phyloP scores from a whole-genome alignment of 805 yeast species.

The Dipodascus albidus region DNA sequence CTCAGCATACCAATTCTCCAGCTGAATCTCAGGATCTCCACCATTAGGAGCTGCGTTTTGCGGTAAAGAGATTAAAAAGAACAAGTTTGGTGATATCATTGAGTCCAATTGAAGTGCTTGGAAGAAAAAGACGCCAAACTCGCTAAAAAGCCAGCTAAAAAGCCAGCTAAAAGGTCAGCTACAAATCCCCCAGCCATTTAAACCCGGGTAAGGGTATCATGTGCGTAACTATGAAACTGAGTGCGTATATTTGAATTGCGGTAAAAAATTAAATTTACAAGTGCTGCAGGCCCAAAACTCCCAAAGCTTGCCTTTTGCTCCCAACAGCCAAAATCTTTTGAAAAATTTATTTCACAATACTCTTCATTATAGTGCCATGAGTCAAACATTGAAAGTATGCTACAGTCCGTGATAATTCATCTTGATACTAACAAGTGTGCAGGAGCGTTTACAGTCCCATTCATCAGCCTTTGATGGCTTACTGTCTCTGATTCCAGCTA shows the following conservation, averaged over 20 bases:
- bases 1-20: slow-evolving; percentile 24
- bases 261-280: background rate
- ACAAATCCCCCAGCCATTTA: too few relatives aligned
- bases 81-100: slow-evolving; percentile 8
- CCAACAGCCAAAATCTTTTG: background rate
- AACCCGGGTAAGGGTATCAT: background rate
- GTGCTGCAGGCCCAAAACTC: background rate
- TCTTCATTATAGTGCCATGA: background rate
- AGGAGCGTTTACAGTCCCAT: slow-evolving; percentile 25
- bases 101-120: too few relatives aligned
- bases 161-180: too few relatives aligned
- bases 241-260: background rate
- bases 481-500: slow-evolving; percentile 84
- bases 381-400: slow-evolving; percentile 1
- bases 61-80: slow-evolving; percentile 45
- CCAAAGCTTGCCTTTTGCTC: background rate
- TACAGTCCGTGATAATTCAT: background rate
- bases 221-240: background rate
- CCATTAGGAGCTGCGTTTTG: slow-evolving; percentile 29
- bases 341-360: background rate
- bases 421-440: background rate
- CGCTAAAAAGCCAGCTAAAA: background rate
- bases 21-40: slow-evolving; percentile 28
- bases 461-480: slow-evolving; percentile 66
- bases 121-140: background rate